phyloP scores from a whole-genome alignment of 1,284 basidiomycete species.

The Trichosporon inkin region DNA sequence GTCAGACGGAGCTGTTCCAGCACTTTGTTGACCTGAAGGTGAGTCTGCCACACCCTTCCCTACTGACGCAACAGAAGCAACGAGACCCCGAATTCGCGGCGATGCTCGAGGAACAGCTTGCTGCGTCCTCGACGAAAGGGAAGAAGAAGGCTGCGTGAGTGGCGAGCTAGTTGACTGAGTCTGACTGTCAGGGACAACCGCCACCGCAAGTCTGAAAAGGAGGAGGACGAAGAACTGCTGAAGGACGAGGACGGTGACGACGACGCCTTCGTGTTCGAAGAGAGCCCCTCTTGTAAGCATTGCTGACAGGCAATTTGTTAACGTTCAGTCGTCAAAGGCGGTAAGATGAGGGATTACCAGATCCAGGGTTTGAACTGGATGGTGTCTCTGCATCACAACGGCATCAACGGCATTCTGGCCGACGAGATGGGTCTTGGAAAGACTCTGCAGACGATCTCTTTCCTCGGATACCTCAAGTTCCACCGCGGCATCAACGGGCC shows the following conservation, averaged over 20 bases:
- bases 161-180: not conserved
- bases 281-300: conserved; percentile 76
- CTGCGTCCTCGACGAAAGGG: conserved; percentile 66
- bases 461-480: conserved; percentile 90
- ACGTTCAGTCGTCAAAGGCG: conserved; percentile 70
- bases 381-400: conserved; percentile 87
- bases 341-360: conserved; percentile 90
- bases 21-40: conserved; percentile 95
- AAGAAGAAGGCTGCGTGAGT: conserved; percentile 67
- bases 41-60: conserved; percentile 20
- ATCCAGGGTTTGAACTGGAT: conserved; percentile 97
- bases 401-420: conserved; percentile 86
- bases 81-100: conserved; percentile 92
- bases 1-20: conserved; percentile 92
- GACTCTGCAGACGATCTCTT: conserved; percentile 96
- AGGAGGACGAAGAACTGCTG: conserved; percentile 92
- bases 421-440: conserved; percentile 99
- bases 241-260: conserved; percentile 77
- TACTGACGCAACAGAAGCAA: conserved; percentile 74
- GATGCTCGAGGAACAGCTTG: conserved; percentile 65
- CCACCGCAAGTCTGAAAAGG: conserved; percentile 93
- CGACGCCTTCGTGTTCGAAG: conserved; percentile 84
- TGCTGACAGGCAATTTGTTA: not conserved
- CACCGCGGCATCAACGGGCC: conserved; percentile 72
- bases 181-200: conserved; percentile 60